Evolutionary conservation across 768 basidiomycete genomes (phyloP).

Genomic region (Paxillus rubicundulus): DNA sequence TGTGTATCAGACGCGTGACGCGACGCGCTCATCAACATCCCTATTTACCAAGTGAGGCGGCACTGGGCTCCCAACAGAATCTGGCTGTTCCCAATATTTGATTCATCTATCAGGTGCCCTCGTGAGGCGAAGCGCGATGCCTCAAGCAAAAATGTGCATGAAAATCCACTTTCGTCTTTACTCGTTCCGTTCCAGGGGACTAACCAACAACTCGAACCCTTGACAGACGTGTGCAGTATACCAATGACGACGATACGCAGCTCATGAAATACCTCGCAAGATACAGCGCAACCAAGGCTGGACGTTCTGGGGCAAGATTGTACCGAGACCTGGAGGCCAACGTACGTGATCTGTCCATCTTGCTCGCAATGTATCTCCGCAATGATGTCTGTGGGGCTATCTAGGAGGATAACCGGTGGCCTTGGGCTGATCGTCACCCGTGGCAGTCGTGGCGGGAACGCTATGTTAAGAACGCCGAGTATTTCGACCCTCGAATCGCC

Average conservation of each 20-base stretch:
- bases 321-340: slow-evolving; percentile 45
- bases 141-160: slow-evolving; percentile 1
- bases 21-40: too few relatives aligned
- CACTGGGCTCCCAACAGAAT: too few relatives aligned
- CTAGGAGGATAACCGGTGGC: slow-evolving; percentile 44
- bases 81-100: too few relatives aligned
- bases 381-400: not conserved
- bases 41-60: too few relatives aligned
- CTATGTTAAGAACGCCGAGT: slow-evolving; percentile 45
- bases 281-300: slow-evolving; percentile 38
- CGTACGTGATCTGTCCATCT: slow-evolving; percentile 35
- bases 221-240: slow-evolving; percentile 30
- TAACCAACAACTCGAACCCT: not conserved
- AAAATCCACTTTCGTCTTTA: not conserved
- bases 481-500: slow-evolving; percentile 44
- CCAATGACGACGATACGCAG: slow-evolving; percentile 39
- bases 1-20: too few relatives aligned
- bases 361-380: not conserved
- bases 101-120: too few relatives aligned
- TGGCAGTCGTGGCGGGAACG: slow-evolving; percentile 65
- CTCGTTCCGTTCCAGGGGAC: not conserved
- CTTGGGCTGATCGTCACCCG: slow-evolving; percentile 50
- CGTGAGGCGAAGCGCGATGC: too few relatives aligned
- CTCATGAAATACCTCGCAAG: slow-evolving; percentile 50
- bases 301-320: slow-evolving; percentile 46